Base-by-base conservation (phyloP, 176 grass and related monocot species). In the Hyparrhenia diplandra region DNA sequence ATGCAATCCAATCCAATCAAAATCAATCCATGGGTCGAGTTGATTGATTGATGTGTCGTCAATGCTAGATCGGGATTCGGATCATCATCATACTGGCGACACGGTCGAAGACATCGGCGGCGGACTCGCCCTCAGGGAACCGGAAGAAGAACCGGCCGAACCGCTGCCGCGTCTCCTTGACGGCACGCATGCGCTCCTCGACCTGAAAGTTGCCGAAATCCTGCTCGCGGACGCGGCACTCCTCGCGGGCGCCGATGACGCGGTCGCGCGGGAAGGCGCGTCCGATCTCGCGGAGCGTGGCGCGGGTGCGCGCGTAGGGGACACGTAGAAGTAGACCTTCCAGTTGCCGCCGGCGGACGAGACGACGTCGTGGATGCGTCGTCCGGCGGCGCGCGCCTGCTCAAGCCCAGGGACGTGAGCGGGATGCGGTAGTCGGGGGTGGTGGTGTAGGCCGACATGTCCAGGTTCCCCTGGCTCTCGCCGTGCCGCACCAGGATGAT, bases 141-240 rank as follows among this genome's bases (percentile, higher is more conserved):
- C 96, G 82, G 87, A 95, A 99, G 90, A 99, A 99, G 93, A 99
- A 99, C 1, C 96, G 88, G 6, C 96, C 96, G 73, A 91, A 99
- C 1, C 88, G 86, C 75, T 95, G 79, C 25, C 96, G 78, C 0
- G 88, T 84, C 82, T 99, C 86, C 89, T 99, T 99, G 85, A 99
- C 66, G 70, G 70, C 85, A 43, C 84, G 89, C 96, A 99, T 99
- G 71, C 96, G 78, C 55, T 99, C 93, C 78, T 88, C 90, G 29
- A 99, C 96, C 88, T 99, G 96, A 99, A n/a, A 99, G 69, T 99
- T 99, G 13, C 96, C 96, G 32, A 99, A 99, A 65, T 99, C 96
- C 88, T 99, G 96, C 88, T 99, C 96, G 39, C 96, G 74, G 76
- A 99, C 79, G 74, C 96, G 91, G 88, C 90, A 99, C 76, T 99